These are phyloP conservation scores for Trichoderma reesei DNA, from an alignment of 495 filamentous ascomycete genomes.

Conservation along the genomic window DNA sequence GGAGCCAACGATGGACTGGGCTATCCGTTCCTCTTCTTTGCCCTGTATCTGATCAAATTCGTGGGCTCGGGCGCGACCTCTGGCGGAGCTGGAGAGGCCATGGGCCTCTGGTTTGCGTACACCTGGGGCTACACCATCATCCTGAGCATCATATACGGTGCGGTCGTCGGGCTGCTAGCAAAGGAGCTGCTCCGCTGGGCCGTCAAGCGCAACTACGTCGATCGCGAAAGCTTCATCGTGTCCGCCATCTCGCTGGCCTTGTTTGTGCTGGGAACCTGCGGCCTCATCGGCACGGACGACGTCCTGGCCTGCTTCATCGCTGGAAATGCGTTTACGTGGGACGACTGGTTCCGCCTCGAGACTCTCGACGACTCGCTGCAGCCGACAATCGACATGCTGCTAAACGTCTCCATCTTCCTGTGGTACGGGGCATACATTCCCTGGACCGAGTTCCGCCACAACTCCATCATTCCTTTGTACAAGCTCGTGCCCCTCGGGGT, in stretches of 20 bases:
- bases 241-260: constrained; percentile 47
- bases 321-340: constrained; percentile 84
- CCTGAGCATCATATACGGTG: constrained; percentile 69
- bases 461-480: constrained; percentile 63
- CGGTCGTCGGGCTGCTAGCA: constrained; percentile 66
- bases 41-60: constrained; percentile 76
- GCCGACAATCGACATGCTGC: constrained; percentile 74
- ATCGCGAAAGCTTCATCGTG: constrained; percentile 82
- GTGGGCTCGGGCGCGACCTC: constrained; percentile 31
- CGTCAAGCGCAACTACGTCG: constrained; percentile 71
- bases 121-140: constrained; percentile 80
- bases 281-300: constrained; percentile 85
- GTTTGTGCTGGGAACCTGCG: constrained; percentile 79
- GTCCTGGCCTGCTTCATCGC: constrained; percentile 90
- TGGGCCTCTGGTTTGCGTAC: constrained; percentile 78
- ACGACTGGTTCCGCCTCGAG: constrained; percentile 88
- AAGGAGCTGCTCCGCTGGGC: constrained; percentile 78
- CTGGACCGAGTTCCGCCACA: constrained; percentile 47
- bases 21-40: constrained; percentile 82
- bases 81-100: constrained; percentile 56
- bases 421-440: constrained; percentile 88
- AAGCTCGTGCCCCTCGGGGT: constrained; percentile 70
- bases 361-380: constrained; percentile 84
- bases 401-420: constrained; percentile 77
- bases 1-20: constrained; percentile 92